Evolutionary conservation across 345 rosid species (phyloP), one percentile per base, ranked within the genome.

Genomic region (Lenwebbia sp.): DNA sequence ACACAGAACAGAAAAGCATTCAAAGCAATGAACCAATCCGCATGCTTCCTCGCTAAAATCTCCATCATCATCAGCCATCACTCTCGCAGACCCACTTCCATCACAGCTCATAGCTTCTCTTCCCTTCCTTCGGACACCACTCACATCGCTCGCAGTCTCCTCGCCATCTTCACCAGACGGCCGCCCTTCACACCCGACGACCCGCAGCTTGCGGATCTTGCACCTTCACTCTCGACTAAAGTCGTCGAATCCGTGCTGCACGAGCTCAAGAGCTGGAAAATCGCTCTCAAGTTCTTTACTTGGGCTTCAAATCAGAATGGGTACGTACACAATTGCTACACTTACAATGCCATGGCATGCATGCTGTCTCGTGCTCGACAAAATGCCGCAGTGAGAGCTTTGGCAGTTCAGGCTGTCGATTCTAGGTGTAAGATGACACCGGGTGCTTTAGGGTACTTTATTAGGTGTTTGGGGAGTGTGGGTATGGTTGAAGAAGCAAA

Each of bases 351-450:
- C 88, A 94, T 96, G 98, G 98, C 98, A 2, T 91, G 90, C 28
- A 89, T 94, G 91, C 97, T 96, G 83, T 95, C 98, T 92, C 90
- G 93, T 93, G 98, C 95, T 96, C 98, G 99, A 94, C 96, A 93
- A 88, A 92, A 91, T 91, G 95, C 92, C 92, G 88, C 88, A 91
- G 85, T 96, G 90, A 94, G 86, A 88, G 84, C 21, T 84, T 89
- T 96, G 89, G 93, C 86, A 2, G 33, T 41, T 54, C 92, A 94
- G 51, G 89, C 93, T 85, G 57, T 94, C 23, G 87, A 53, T 88
- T 93, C 96, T 8, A 87, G 88, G 5, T 96, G 97, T 88, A 70
- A 76, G 17, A 93, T 96, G 94, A 89, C 92, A 6, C 97, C 98
- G 13, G 98, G 99, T 6, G 92, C 98, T 37, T 88, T 96, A 88